A percentile compares a stretch with the other conserved stretches of the same genome.
These are phyloP conservation scores for Cordyceps tenuipes DNA, from an alignment of 2,329 filamentous ascomycete species.

Conservation along the genomic window DNA sequence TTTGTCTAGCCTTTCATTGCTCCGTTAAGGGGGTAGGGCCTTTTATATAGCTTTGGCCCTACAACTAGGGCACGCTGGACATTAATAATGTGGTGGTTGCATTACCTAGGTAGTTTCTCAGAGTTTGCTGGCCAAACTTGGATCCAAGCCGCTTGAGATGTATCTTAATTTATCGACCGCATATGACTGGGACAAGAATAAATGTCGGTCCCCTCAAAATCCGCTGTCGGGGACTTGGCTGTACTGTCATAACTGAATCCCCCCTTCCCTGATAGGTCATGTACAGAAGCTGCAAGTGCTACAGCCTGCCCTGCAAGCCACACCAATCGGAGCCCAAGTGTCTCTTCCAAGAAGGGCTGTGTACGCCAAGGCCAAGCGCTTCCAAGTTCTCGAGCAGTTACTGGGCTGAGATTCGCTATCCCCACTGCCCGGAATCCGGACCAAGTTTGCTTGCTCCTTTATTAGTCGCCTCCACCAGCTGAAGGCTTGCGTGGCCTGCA, in stretches of 20 bases:
- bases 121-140: background rate
- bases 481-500: constrained; percentile 8
- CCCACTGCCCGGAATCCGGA: constrained; percentile 9
- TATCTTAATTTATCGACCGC: background rate
- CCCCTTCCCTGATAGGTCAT: background rate
- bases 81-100: too few relatives aligned
- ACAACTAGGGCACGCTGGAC: background rate
- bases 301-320: background rate
- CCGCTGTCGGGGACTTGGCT: background rate
- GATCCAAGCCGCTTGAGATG: background rate
- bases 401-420: constrained; percentile 5
- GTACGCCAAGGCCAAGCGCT: constrained; percentile 1
- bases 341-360: background rate
- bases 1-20: background rate
- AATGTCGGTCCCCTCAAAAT: background rate
- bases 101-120: too few relatives aligned
- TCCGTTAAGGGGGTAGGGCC: background rate
- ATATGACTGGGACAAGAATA: background rate
- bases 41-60: background rate
- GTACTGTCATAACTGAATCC: background rate
- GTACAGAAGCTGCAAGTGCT: background rate
- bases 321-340: background rate
- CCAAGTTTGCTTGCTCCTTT: background rate
- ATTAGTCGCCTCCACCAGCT: background rate
- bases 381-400: background rate